A percentile compares a stretch with the other conserved stretches of the same genome.
These are phyloP conservation scores for Globisporangium heterothallicum DNA, from an alignment of 352 stramenopile species.

Conservation along the genomic window DNA sequence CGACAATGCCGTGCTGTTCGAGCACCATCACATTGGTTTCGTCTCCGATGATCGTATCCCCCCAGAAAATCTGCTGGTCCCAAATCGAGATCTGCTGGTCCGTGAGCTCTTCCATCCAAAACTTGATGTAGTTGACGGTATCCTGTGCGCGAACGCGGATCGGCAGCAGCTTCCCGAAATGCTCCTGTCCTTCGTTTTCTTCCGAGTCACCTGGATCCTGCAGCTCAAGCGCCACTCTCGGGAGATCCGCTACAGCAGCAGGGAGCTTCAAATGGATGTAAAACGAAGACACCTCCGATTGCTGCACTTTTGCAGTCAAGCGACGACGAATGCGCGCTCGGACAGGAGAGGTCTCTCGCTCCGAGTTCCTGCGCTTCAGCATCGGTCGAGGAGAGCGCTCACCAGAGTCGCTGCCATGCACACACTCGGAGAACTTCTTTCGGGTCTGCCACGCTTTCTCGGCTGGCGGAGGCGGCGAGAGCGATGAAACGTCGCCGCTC, in stretches of 20 bases:
- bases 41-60: constrained; percentile 71
- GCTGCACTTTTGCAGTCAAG: constrained; percentile 46
- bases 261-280: constrained; percentile 64
- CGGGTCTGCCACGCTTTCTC: constrained; percentile 36
- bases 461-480: constrained; percentile 54
- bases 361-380: constrained; percentile 28
- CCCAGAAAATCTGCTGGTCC: constrained; percentile 78
- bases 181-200: constrained; percentile 9
- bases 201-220: constrained; percentile 40
- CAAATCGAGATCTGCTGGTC: constrained; percentile 77
- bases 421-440: constrained; percentile 16
- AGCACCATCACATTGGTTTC: constrained; percentile 69
- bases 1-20: constrained; percentile 63
- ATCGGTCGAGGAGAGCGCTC: constrained; percentile 19
- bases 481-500: constrained; percentile 33
- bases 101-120: constrained; percentile 77
- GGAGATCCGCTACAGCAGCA: constrained; percentile 50
- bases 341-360: constrained; percentile 44
- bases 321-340: constrained; percentile 50
- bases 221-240: constrained; percentile 63
- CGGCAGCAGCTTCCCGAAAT: constrained; percentile 28
- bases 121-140: constrained; percentile 79
- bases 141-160: constrained; percentile 58
- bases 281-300: constrained; percentile 43
- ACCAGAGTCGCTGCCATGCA: constrained; percentile 20